Percentiles rank a stretch among this genome's conserved stretches.
These are phyloP conservation scores for Ceratobasidium sp. DNA, from an alignment of 1,284 basidiomycete genomes.

Conservation along the genomic window DNA sequence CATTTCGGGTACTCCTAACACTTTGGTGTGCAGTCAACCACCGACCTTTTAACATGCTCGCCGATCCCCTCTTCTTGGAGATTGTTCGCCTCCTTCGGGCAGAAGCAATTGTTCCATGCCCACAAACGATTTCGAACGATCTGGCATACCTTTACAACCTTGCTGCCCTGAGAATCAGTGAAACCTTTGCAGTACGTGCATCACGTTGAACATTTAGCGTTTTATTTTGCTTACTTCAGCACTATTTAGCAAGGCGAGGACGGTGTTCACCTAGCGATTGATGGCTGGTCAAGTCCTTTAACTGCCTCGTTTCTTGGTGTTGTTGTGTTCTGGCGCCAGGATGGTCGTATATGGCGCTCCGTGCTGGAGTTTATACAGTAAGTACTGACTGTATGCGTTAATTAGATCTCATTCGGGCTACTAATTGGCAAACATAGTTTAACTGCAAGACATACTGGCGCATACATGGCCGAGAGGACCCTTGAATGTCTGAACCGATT, in stretches of 20 bases:
- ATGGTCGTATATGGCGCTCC: neutral
- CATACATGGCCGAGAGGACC: conserved; percentile 9
- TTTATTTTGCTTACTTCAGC: neutral
- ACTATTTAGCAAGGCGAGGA: neutral
- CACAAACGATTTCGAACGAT: conserved; percentile 10
- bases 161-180: neutral
- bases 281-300: conserved; percentile 28
- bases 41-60: neutral
- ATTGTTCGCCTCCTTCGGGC: conserved; percentile 5
- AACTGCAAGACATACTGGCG: conserved; percentile 4
- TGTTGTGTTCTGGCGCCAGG: conserved; percentile 15
- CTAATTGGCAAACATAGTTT: neutral
- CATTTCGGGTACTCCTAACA: no score
- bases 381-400: neutral
- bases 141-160: conserved; percentile 6
- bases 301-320: conserved; percentile 20
- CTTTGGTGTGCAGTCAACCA: no score
- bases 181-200: conserved; percentile 1
- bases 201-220: neutral
- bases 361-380: conserved; percentile 27
- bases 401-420: neutral
- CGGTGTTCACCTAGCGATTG: conserved; percentile 20
- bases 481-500: neutral
- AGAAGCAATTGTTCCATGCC: neutral
- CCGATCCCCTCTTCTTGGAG: conserved; percentile 7